phyloP scores from a whole-genome alignment of 2,329 filamentous ascomycete genomes.

The Aspergillus jensenii region DNA sequence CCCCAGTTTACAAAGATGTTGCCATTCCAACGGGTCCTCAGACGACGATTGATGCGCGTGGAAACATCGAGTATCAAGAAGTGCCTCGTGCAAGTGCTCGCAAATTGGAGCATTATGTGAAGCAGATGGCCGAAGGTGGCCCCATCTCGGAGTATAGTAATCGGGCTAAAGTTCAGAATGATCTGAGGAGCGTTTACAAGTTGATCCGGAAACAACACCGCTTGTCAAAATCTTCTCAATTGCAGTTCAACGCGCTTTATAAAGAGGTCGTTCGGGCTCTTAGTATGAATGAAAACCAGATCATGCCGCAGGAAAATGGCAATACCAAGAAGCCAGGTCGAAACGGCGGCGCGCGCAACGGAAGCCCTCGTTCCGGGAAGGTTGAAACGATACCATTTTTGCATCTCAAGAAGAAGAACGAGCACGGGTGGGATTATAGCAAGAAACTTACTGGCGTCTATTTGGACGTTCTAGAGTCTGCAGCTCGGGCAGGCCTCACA shows the following conservation, averaged over 20 bases:
- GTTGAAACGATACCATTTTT: slow-evolving; percentile 97
- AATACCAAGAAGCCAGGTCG: slow-evolving; percentile 57
- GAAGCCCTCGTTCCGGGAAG: slow-evolving; percentile 72
- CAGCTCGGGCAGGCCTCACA: slow-evolving; percentile 81
- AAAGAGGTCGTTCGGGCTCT: slow-evolving; percentile 90
- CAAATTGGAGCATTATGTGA: slow-evolving; percentile 97
- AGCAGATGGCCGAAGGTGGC: slow-evolving; percentile 96
- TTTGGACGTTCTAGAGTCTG: slow-evolving; percentile 85
- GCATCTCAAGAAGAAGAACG: slow-evolving; percentile 94
- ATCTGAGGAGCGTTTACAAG: slow-evolving; percentile 93
- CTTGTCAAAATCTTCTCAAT: slow-evolving; percentile 90
- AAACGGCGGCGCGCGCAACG: slow-evolving; percentile 50
- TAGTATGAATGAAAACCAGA: slow-evolving; percentile 97
- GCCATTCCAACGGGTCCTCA: slow-evolving; percentile 86
- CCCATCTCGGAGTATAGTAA: slow-evolving; percentile 99
- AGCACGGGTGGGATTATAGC: slow-evolving; percentile 98
- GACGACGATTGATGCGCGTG: slow-evolving; percentile 87
- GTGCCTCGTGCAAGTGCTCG: slow-evolving; percentile 82
- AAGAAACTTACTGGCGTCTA: slow-evolving; percentile 96
- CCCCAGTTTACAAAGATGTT: slow-evolving; percentile 96
- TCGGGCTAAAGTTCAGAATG: slow-evolving; percentile 95
- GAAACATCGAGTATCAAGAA: slow-evolving; percentile 91
- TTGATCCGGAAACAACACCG: slow-evolving; percentile 98
- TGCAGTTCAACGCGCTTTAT: slow-evolving; percentile 95
- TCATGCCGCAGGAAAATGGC: slow-evolving; percentile 82